Base-by-base conservation (phyloP, 176 grass and related monocot species). In the Cocos nucifera region DNA sequence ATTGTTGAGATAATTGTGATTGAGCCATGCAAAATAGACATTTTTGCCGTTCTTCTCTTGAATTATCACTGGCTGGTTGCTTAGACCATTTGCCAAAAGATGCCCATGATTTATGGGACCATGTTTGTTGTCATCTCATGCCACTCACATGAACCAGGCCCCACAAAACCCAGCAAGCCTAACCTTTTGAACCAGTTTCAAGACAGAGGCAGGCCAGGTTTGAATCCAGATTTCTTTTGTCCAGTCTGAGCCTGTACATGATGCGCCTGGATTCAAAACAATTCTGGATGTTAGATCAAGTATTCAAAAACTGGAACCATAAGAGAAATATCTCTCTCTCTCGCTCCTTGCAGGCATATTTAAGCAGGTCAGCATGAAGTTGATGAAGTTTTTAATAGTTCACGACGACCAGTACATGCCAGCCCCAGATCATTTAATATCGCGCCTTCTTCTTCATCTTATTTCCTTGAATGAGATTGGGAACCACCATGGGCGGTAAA, bases 381-480 rank as follows among this genome's bases (percentile, higher is more conserved):
- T 22, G 62, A 75, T 59, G 73, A 66, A 28, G 24, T 21, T 58
- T 75, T 57, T 2, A 66, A 66, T 58, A 27, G 16, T 30, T 65
- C 73, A 66, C 30, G 22, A 44, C 19, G 2, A 16, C 48, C 65
- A 65, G 32, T 49, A 58, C 65, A 53, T 61, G 58, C 50, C 20
- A 50, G 27, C 30, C 19, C 24, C 17, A 61, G 58, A 27, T 30
- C 27, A 61, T 39, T 61, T 30, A 61, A 61, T 18, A 19, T 14
- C 58, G 18, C 15, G 19, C 15, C 15, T 61, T 4, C 27, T 61
- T 2, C 39, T 48, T 3, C 26, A 6, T 59, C 39, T 64, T 25
- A 64, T 64, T 7, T 14, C 28, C 28, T 61, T 28, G 30, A 29
- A 61, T 61, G 27, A 8, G 22, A 22, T 56, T 28, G 7, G 4